A percentile compares a stretch with the other conserved stretches of the same genome.
Conservation (phyloP, 2,329 filamentous ascomycete genomes). For the Periconia sp. region DNA sequence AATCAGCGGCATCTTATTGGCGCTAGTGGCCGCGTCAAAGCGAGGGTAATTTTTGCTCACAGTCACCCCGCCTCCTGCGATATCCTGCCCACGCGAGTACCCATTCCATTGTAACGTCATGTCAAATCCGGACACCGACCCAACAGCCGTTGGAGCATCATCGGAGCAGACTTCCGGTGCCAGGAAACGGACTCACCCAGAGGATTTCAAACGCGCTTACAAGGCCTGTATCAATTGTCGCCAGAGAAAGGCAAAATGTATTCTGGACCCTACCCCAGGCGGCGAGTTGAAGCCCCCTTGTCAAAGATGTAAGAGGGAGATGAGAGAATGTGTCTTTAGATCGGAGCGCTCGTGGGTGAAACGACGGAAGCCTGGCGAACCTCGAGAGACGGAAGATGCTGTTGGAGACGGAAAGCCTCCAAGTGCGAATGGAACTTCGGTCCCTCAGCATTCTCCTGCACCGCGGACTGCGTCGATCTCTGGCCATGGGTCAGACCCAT, state of each 20-base stretch:
- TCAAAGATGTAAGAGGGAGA: slow-evolving; percentile 57
- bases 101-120: slow-evolving; percentile 13
- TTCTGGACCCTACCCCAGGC: slow-evolving; percentile 51
- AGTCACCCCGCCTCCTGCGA: slow-evolving; percentile 11
- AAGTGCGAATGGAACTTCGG: slow-evolving; percentile 1
- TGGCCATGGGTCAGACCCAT: slow-evolving; percentile 29
- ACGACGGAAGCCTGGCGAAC: slow-evolving; percentile 42
- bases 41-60: neutral
- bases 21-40: slow-evolving; percentile 9
- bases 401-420: slow-evolving; percentile 2
- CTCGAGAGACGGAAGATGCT: slow-evolving; percentile 26
- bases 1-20: slow-evolving; percentile 5
- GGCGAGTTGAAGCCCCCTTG: slow-evolving; percentile 51
- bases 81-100: slow-evolving; percentile 13
- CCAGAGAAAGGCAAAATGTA: slow-evolving; percentile 60
- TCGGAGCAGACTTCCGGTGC: slow-evolving; percentile 3
- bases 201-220: slow-evolving; percentile 60
- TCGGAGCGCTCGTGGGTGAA: slow-evolving; percentile 48
- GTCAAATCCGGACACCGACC: slow-evolving; percentile 7
- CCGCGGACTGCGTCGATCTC: slow-evolving; percentile 31
- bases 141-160: neutral
- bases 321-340: slow-evolving; percentile 57
- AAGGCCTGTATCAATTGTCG: slow-evolving; percentile 62
- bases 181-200: slow-evolving; percentile 42
- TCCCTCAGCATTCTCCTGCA: slow-evolving; percentile 19